Conservation (phyloP, 2,329 filamentous ascomycete genomes). For the Alternaria ethzedia region DNA sequence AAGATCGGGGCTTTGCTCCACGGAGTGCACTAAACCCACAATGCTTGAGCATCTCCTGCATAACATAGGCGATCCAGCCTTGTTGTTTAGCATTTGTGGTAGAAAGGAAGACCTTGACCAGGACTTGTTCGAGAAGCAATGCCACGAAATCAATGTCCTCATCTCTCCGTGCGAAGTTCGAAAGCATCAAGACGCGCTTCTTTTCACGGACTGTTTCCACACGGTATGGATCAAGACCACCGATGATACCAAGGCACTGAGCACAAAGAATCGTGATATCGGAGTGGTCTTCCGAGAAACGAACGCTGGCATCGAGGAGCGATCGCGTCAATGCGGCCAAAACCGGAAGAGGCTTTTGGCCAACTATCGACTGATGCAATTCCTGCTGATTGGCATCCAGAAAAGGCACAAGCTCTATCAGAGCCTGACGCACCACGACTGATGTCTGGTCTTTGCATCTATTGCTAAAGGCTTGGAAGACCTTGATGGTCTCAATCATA, state of each 20-base stretch:
- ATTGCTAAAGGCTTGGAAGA: slow-evolving; percentile 73
- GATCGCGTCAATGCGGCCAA: slow-evolving; percentile 75
- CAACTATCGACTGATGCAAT: slow-evolving; percentile 78
- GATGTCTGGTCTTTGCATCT: slow-evolving; percentile 83
- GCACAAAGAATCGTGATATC: slow-evolving; percentile 77
- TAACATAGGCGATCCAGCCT: slow-evolving; percentile 89
- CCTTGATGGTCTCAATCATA: slow-evolving; percentile 69
- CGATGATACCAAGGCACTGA: slow-evolving; percentile 84
- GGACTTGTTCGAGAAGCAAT: slow-evolving; percentile 82
- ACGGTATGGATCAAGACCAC: slow-evolving; percentile 89
- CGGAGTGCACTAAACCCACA: slow-evolving; percentile 71
- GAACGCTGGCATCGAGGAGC: slow-evolving; percentile 83
- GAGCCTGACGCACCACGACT: slow-evolving; percentile 80
- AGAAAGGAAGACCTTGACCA: slow-evolving; percentile 91
- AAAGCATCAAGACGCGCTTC: slow-evolving; percentile 81
- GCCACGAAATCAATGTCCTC: slow-evolving; percentile 88
- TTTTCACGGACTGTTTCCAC: slow-evolving; percentile 81
- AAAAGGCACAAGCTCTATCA: slow-evolving; percentile 77
- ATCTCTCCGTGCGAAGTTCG: slow-evolving; percentile 79
- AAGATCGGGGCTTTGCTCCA: slow-evolving; percentile 58
- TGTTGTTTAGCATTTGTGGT: slow-evolving; percentile 87
- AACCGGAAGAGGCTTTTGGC: slow-evolving; percentile 81
- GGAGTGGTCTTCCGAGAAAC: slow-evolving; percentile 72
- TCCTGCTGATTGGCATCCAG: slow-evolving; percentile 76
- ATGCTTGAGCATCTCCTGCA: slow-evolving; percentile 86